These are phyloP conservation scores for Leccinum solheimii DNA, from an alignment of 1,284 basidiomycete species.

Conservation along the genomic window DNA sequence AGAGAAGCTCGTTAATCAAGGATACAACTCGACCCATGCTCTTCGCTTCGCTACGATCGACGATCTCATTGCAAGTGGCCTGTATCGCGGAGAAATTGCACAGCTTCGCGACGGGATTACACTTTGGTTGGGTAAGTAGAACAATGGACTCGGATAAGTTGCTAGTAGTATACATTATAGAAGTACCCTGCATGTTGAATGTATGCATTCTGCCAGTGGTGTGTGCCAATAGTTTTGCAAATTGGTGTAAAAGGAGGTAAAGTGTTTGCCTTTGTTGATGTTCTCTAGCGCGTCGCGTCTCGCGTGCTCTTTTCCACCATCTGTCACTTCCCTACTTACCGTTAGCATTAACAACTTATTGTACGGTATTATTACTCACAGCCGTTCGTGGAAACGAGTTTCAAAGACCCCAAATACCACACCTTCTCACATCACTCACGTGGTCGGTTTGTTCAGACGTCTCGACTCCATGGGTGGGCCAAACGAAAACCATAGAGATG, in stretches of 20 bases:
- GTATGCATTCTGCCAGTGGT: background rate
- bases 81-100: background rate
- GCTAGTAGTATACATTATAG: too few species aligned
- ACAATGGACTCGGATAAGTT: background rate
- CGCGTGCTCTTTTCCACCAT: constrained; percentile 6
- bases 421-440: too few species aligned
- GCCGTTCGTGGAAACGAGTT: too few species aligned
- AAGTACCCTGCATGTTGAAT: background rate
- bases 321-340: background rate
- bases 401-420: too few species aligned
- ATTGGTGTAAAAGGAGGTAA: background rate
- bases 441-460: too few species aligned
- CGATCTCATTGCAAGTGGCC: background rate
- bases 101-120: background rate
- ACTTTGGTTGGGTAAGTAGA: background rate
- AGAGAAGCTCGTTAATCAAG: background rate
- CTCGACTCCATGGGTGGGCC: too few species aligned
- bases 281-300: constrained; percentile 31
- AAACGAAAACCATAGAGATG: too few species aligned
- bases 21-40: background rate
- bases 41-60: background rate
- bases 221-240: too few species aligned
- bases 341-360: too few species aligned
- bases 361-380: too few species aligned
- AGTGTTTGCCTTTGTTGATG: constrained; percentile 30